Conservation (phyloP, 2,329 filamentous ascomycete genomes). For the Salinomyces thailandicus region DNA sequence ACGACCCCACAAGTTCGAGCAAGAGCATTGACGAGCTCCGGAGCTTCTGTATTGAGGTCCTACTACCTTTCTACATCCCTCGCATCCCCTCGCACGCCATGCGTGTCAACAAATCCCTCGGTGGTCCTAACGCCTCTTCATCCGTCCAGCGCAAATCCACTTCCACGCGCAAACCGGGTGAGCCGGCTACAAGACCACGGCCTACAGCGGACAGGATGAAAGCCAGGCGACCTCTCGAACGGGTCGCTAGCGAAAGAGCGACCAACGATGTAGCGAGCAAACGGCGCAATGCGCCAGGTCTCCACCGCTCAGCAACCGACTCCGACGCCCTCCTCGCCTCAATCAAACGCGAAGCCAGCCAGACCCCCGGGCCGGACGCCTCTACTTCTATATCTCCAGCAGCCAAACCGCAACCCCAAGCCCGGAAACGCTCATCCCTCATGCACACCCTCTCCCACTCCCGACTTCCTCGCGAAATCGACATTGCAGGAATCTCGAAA, state of each 20-base stretch:
- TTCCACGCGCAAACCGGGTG: conserved; percentile 31
- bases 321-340: conserved; percentile 43
- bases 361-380: conserved; percentile 44
- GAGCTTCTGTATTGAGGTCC: conserved; percentile 70
- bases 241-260: conserved; percentile 51
- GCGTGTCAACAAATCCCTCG: conserved; percentile 63
- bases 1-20: conserved; percentile 16
- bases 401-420: conserved; percentile 8
- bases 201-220: conserved; percentile 24
- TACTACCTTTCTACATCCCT: conserved; percentile 70
- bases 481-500: too few relatives aligned
- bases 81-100: conserved; percentile 63
- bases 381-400: too few relatives aligned
- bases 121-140: conserved; percentile 55
- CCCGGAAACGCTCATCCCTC: conserved; percentile 30
- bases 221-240: conserved; percentile 46
- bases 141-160: conserved; percentile 42
- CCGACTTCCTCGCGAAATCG: too few relatives aligned
- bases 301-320: conserved; percentile 59
- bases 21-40: conserved; percentile 58
- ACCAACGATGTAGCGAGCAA: too few relatives aligned
- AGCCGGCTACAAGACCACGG: conserved; percentile 24
- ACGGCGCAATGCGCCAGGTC: conserved; percentile 49
- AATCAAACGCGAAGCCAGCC: conserved; percentile 60
- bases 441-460: conserved; percentile 20